These are phyloP conservation scores for Lactarius vividus DNA, from an alignment of 768 basidiomycete species.

Conservation along the genomic window DNA sequence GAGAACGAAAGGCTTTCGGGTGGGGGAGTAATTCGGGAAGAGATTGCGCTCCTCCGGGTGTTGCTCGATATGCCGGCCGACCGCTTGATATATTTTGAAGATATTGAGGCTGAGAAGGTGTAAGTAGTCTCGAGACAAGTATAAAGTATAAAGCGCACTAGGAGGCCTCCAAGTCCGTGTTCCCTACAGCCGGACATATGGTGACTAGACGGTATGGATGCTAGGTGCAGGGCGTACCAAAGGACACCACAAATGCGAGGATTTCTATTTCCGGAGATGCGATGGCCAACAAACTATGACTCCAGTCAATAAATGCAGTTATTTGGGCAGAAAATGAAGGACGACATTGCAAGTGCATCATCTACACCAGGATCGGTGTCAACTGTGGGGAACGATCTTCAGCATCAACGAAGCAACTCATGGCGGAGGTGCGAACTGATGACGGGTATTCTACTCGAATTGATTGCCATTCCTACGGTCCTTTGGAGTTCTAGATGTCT, in stretches of 20 bases:
- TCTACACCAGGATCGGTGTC: conserved; percentile 89
- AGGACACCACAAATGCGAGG: conserved; percentile 70
- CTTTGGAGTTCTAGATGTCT: neutral
- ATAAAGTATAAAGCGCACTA: conserved; percentile 44
- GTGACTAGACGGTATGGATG: neutral
- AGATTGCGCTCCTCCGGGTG: conserved; percentile 51
- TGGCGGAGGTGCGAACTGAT: conserved; percentile 52
- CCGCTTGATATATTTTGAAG: conserved; percentile 68
- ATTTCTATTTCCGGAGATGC: conserved; percentile 84
- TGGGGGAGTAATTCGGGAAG: conserved; percentile 60
- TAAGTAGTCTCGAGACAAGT: neutral
- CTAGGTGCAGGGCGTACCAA: conserved; percentile 47
- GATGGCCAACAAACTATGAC: conserved; percentile 64
- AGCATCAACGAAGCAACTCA: neutral
- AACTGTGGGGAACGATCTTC: conserved; percentile 42
- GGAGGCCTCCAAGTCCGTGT: conserved; percentile 61
- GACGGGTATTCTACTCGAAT: conserved; percentile 45
- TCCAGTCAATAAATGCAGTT: conserved; percentile 4
- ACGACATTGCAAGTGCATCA: conserved; percentile 74
- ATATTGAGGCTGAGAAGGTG: conserved; percentile 56
- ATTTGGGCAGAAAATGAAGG: conserved; percentile 4
- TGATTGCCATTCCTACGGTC: neutral
- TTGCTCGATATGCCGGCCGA: conserved; percentile 55
- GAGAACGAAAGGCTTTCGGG: conserved; percentile 57
- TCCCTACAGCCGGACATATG: conserved; percentile 45